Evolutionary conservation across 371 early-diverging fungal species (phyloP).

Genomic region (Mucor plumbeus): DNA sequence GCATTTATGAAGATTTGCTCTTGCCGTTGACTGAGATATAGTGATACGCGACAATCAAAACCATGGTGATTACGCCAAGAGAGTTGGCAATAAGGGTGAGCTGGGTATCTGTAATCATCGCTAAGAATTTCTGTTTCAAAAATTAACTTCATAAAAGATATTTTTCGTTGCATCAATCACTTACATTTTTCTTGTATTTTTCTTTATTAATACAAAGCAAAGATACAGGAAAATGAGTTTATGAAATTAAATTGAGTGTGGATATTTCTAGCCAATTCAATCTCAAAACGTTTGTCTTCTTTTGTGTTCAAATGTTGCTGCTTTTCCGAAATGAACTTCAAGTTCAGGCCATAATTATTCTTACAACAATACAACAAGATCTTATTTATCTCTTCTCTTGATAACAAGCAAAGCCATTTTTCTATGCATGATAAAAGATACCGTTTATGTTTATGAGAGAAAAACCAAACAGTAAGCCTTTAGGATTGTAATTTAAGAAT

Average conservation of each 20-base stretch:
- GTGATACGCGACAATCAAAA: slow-evolving; percentile 64
- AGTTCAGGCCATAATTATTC: no score
- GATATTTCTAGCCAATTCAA: slow-evolving; percentile 1
- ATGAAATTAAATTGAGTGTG: neutral
- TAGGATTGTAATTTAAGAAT: no score
- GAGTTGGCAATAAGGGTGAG: slow-evolving; percentile 62
- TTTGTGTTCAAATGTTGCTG: neutral
- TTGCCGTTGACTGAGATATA: slow-evolving; percentile 57
- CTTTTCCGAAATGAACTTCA: neutral
- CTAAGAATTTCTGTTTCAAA: neutral
- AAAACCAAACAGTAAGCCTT: no score
- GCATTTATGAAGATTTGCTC: slow-evolving; percentile 11
- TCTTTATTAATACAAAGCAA: neutral
- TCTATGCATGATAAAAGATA: no score
- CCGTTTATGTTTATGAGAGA: no score
- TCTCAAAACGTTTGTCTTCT: slow-evolving; percentile 3
- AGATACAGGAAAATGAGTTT: neutral
- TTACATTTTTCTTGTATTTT: neutral
- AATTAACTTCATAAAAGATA: neutral
- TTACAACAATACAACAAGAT: no score
- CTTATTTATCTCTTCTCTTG: no score
- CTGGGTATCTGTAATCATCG: slow-evolving; percentile 62
- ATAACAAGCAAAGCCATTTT: no score
- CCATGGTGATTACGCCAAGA: slow-evolving; percentile 61
- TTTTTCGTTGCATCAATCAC: neutral